Conservation (phyloP, 306 rosid species). For the Gastrolobium bilobum region DNA sequence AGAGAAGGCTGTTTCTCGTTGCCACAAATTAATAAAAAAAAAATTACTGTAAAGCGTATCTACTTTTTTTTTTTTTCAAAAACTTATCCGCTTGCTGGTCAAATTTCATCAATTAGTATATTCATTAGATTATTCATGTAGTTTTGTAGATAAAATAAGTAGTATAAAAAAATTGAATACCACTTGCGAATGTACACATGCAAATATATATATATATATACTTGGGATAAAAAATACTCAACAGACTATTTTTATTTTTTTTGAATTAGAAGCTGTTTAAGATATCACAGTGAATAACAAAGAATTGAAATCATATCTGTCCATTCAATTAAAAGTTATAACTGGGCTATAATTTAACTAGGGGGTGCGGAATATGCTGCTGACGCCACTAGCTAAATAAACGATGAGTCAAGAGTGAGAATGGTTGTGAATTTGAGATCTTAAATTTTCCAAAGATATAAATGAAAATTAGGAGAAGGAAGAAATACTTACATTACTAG, state of each 20-base stretch:
- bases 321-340: neutral
- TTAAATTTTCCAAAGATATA: neutral
- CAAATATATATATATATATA: conserved; percentile 1
- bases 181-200: neutral
- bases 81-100: neutral
- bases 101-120: conserved; percentile 3
- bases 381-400: neutral
- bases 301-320: neutral
- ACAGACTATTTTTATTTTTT: neutral
- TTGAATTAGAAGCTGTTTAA: neutral
- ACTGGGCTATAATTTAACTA: neutral
- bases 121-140: neutral
- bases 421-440: neutral
- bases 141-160: neutral
- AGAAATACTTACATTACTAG: conserved; percentile 57
- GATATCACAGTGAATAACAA: neutral
- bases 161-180: neutral
- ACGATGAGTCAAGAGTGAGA: neutral
- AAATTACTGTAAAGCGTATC: conserved; percentile 39
- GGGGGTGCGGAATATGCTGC: no score
- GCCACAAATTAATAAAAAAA: conserved; percentile 12
- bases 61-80: conserved; percentile 44
- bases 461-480: neutral
- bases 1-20: conserved; percentile 20
- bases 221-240: neutral